phyloP scores from a whole-genome alignment of 805 yeast species.

The Cyberlindnera lachancei region DNA sequence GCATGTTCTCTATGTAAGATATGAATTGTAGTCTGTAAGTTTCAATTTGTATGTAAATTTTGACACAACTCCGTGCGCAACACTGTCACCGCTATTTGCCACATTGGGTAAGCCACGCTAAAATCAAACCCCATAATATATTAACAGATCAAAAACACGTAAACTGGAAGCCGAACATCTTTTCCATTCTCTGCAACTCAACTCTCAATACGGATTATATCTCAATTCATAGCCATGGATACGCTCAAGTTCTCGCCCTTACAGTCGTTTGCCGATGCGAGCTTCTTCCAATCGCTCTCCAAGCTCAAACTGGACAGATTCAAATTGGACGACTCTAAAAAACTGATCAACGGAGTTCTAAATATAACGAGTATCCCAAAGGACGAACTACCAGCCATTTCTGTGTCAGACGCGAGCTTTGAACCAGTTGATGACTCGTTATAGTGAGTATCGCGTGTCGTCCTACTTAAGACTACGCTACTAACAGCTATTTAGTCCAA shows the following conservation, averaged over 20 bases:
- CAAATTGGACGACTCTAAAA: conserved; percentile 39
- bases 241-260: conserved; percentile 35
- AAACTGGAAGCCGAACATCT: too few species aligned
- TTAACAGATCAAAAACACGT: too few species aligned
- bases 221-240: neutral
- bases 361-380: conserved; percentile 23
- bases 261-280: conserved; percentile 74
- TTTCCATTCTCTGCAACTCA: too few species aligned
- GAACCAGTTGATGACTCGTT: conserved; percentile 4
- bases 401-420: conserved; percentile 26
- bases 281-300: conserved; percentile 75
- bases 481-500: too few species aligned
- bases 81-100: too few species aligned
- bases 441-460: conserved; percentile 8
- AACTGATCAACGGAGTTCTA: conserved; percentile 22
- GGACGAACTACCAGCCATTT: conserved; percentile 25
- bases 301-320: conserved; percentile 65
- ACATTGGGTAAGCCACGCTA: too few species aligned
- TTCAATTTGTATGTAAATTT: too few species aligned
- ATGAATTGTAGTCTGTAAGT: too few species aligned
- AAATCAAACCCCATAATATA: too few species aligned
- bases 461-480: too few species aligned
- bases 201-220: neutral
- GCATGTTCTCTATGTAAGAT: too few species aligned
- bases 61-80: too few species aligned